These are phyloP conservation scores for Metarhizium robertsii DNA, from an alignment of 2,329 filamentous ascomycete genomes.

Conservation along the genomic window DNA sequence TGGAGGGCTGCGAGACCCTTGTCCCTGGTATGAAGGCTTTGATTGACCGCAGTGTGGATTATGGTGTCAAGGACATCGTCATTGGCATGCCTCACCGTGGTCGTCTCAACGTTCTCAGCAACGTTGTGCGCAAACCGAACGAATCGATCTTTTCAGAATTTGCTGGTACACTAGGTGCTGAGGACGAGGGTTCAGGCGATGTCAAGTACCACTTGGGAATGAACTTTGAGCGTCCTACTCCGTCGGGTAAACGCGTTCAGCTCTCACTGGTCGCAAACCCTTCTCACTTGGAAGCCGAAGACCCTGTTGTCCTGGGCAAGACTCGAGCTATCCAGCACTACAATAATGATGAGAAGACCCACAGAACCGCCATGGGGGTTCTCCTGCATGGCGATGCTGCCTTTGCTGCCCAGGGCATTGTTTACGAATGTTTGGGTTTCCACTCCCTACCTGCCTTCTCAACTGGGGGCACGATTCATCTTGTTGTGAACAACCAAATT, in stretches of 20 bases:
- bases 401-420: slow-evolving; percentile 91
- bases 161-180: slow-evolving; percentile 74
- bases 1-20: slow-evolving; percentile 93
- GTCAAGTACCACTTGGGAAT: slow-evolving; percentile 99
- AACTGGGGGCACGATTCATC: slow-evolving; percentile 91
- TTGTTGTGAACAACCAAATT: slow-evolving; percentile 99
- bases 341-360: slow-evolving; percentile 90
- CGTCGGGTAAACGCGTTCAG: slow-evolving; percentile 98
- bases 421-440: slow-evolving; percentile 98
- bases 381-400: slow-evolving; percentile 95
- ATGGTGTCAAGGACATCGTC: slow-evolving; percentile 97
- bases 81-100: slow-evolving; percentile 99
- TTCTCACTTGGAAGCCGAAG: slow-evolving; percentile 95
- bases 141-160: slow-evolving; percentile 99
- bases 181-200: slow-evolving; percentile 94
- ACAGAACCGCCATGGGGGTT: slow-evolving; percentile 87
- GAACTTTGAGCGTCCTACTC: slow-evolving; percentile 98
- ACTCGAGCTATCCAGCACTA: slow-evolving; percentile 97
- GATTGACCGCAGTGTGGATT: slow-evolving; percentile 96
- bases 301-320: slow-evolving; percentile 95
- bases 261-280: slow-evolving; percentile 97
- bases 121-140: slow-evolving; percentile 98
- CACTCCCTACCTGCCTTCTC: slow-evolving; percentile 92
- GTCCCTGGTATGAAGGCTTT: slow-evolving; percentile 99
- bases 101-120: slow-evolving; percentile 93